phyloP scores from a whole-genome alignment of 2,329 filamentous ascomycete species.

The Pleurostoma richardsiae region DNA sequence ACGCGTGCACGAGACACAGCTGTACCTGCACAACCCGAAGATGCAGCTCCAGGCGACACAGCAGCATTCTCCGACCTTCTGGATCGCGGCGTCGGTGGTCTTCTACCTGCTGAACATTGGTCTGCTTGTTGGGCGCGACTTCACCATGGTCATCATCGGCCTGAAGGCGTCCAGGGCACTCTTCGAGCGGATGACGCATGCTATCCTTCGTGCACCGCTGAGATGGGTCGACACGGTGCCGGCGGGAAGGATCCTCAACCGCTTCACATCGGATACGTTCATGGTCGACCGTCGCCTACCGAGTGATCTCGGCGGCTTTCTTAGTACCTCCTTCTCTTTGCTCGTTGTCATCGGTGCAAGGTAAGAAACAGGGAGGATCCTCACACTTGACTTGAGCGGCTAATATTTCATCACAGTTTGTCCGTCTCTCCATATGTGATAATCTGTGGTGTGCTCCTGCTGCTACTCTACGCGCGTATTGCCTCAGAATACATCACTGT shows the following conservation, averaged over 20 bases:
- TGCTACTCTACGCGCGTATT: slow-evolving; percentile 25
- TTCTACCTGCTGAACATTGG: slow-evolving; percentile 19
- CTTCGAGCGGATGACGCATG: slow-evolving; percentile 25
- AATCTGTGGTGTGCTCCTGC: slow-evolving; percentile 26
- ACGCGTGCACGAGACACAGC: slow-evolving; percentile 1
- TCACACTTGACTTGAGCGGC: slow-evolving; percentile 23
- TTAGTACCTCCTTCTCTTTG: slow-evolving; percentile 20
- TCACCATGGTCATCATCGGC: slow-evolving; percentile 22
- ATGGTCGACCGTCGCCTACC: slow-evolving; percentile 28
- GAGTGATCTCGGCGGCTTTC: slow-evolving; percentile 19
- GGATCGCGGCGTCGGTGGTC: slow-evolving; percentile 21
- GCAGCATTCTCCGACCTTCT: slow-evolving; percentile 13
- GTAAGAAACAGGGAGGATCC: slow-evolving; percentile 8
- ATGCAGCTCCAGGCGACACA: slow-evolving; percentile 5
- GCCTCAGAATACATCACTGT: slow-evolving; percentile 28
- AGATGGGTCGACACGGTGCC: slow-evolving; percentile 33
- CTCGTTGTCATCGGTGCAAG: slow-evolving; percentile 29
- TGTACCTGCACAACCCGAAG: slow-evolving; percentile 8
- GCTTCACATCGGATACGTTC: slow-evolving; percentile 33
- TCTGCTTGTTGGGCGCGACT: slow-evolving; percentile 13
- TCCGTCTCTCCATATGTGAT: slow-evolving; percentile 27
- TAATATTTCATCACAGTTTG: slow-evolving; percentile 9
- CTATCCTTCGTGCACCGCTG: slow-evolving; percentile 32
- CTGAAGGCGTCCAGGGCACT: slow-evolving; percentile 21
- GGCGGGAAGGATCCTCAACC: slow-evolving; percentile 34